A percentile compares a stretch with the other conserved stretches of the same genome.
These are phyloP conservation scores for Epichloe gansuensis DNA, from an alignment of 2,329 filamentous ascomycete genomes.

Conservation along the genomic window DNA sequence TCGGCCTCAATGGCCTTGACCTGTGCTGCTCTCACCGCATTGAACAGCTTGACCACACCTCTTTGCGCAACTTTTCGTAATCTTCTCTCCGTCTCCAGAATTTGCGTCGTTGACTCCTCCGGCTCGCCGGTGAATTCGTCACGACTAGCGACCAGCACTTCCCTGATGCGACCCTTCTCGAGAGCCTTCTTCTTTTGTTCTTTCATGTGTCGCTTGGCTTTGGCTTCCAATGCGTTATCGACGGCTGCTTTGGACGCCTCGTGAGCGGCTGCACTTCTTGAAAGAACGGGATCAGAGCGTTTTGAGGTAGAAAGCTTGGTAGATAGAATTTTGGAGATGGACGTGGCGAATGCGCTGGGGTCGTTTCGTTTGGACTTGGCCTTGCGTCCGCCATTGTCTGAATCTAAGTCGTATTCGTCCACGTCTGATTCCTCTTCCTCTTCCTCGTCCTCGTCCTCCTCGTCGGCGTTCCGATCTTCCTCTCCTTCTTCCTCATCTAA, in stretches of 20 bases:
- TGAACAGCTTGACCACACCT: constrained; percentile 93
- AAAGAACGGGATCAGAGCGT: constrained; percentile 80
- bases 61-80: constrained; percentile 80
- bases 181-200: constrained; percentile 66
- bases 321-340: constrained; percentile 81
- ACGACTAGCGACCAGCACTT: constrained; percentile 59
- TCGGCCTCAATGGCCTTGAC: constrained; percentile 74
- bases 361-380: constrained; percentile 77
- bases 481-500: constrained; percentile 16
- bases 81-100: constrained; percentile 61
- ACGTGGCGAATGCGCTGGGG: constrained; percentile 79
- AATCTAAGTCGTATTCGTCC: constrained; percentile 21
- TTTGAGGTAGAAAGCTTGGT: constrained; percentile 76
- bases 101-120: constrained; percentile 37
- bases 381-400: constrained; percentile 12
- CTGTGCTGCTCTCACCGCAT: constrained; percentile 85
- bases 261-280: constrained; percentile 63
- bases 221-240: constrained; percentile 67
- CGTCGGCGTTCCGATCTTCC: constrained; percentile 14
- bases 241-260: constrained; percentile 59
- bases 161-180: constrained; percentile 79
- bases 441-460: constrained; percentile 26
- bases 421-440: constrained; percentile 21
- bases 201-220: constrained; percentile 65
- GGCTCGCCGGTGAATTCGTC: constrained; percentile 32